These are phyloP conservation scores for Neophaeococcomyces mojaviensis DNA, from an alignment of 2,329 filamentous ascomycete genomes.

Conservation along the genomic window DNA sequence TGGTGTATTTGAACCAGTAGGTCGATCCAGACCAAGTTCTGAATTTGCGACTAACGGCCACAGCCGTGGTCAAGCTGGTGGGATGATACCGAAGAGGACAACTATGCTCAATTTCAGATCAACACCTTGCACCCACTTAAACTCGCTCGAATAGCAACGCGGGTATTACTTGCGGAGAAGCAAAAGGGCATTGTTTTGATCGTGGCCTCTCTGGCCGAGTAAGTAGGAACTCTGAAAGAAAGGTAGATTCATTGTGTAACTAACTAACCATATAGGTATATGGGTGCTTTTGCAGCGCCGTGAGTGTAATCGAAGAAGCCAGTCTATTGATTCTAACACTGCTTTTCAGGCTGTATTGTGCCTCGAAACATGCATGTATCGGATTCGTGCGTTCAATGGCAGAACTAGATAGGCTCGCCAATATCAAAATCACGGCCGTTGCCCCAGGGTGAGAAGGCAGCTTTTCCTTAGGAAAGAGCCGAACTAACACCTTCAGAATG, in stretches of 20 bases:
- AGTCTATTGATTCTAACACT: too few relatives aligned
- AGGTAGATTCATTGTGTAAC: slow-evolving; percentile 26
- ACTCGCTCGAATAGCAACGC: slow-evolving; percentile 33
- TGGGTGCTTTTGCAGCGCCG: slow-evolving; percentile 37
- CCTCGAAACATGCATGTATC: slow-evolving; percentile 43
- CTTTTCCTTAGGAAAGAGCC: slow-evolving; percentile 16
- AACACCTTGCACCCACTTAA: slow-evolving; percentile 35
- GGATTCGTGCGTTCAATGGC: slow-evolving; percentile 45
- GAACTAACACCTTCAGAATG: slow-evolving; percentile 23
- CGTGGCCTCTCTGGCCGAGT: slow-evolving; percentile 29
- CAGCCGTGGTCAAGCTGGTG: slow-evolving; percentile 29
- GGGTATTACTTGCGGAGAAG: slow-evolving; percentile 35
- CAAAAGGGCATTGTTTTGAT: slow-evolving; percentile 32
- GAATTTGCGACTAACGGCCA: neutral
- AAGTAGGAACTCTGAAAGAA: slow-evolving; percentile 18
- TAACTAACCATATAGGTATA: slow-evolving; percentile 40
- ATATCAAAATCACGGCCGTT: slow-evolving; percentile 53
- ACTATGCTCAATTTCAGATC: slow-evolving; percentile 28
- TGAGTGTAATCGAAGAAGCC: too few relatives aligned
- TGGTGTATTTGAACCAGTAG: slow-evolving; percentile 33
- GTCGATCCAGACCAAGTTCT: slow-evolving; percentile 1
- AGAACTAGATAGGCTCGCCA: slow-evolving; percentile 34
- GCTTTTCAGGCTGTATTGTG: slow-evolving; percentile 33
- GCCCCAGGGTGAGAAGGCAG: slow-evolving; percentile 41
- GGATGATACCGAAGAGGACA: slow-evolving; percentile 29